Conservation (phyloP, 2,329 filamentous ascomycete genomes). For the Colletotrichum liaoningense region DNA sequence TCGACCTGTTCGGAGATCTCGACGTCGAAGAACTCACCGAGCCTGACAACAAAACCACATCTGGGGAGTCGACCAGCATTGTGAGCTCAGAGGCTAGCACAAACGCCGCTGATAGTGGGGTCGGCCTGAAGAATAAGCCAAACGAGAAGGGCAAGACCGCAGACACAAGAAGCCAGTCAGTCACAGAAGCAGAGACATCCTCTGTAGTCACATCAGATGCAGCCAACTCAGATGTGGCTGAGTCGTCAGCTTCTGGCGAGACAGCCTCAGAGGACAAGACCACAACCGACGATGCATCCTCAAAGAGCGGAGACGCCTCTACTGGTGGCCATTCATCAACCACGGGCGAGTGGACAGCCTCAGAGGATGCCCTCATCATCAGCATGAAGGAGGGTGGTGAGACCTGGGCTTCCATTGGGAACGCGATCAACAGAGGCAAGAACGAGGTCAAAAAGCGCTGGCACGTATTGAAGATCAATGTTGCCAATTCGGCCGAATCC, state of each 20-base stretch:
- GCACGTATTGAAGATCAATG: slow-evolving; percentile 44
- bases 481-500: slow-evolving; percentile 20
- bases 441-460: slow-evolving; percentile 46
- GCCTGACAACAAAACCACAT: background rate
- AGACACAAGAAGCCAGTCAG: background rate
- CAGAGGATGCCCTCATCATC: slow-evolving; percentile 48
- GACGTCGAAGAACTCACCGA: background rate
- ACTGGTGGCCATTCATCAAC: slow-evolving; percentile 4
- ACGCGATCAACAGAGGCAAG: slow-evolving; percentile 42
- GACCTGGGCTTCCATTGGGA: slow-evolving; percentile 46
- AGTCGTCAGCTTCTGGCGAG: slow-evolving; percentile 13
- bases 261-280: slow-evolving; percentile 9
- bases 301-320: slow-evolving; percentile 1
- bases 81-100: slow-evolving; percentile 19
- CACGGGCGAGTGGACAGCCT: slow-evolving; percentile 44
- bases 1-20: slow-evolving; percentile 10
- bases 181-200: background rate
- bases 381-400: slow-evolving; percentile 47
- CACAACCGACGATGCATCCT: background rate
- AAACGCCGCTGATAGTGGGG: background rate
- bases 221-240: background rate
- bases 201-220: slow-evolving; percentile 11
- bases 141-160: background rate
- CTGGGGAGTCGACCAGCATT: slow-evolving; percentile 12
- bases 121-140: background rate